These are phyloP conservation scores for Pterulicium gracile DNA, from an alignment of 1,284 basidiomycete genomes.

Conservation along the genomic window DNA sequence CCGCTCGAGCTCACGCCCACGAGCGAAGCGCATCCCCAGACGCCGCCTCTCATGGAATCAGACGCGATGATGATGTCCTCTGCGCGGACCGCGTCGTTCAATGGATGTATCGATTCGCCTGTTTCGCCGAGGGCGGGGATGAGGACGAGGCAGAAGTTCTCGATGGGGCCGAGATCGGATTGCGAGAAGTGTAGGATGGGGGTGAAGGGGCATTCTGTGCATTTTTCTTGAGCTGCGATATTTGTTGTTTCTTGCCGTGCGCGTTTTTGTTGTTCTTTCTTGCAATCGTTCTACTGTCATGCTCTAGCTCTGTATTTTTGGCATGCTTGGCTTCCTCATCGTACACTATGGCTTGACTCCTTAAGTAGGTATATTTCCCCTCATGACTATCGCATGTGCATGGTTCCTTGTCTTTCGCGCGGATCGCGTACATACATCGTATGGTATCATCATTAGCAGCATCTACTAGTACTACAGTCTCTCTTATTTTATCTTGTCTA, in stretches of 20 bases:
- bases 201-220: conserved; percentile 62
- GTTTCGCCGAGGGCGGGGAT: conserved; percentile 15
- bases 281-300: too few relatives aligned
- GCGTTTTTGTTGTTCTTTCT: too few relatives aligned
- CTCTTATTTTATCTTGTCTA: conserved; percentile 58
- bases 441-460: background rate
- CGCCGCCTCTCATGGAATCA: conserved; percentile 4
- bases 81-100: too few relatives aligned
- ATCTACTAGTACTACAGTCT: too few relatives aligned
- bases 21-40: conserved; percentile 5
- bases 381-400: too few relatives aligned
- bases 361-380: too few relatives aligned
- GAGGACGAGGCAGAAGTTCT: conserved; percentile 36
- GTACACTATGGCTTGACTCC: too few relatives aligned
- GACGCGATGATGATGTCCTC: conserved; percentile 15
- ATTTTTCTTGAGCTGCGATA: conserved; percentile 36
- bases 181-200: conserved; percentile 61
- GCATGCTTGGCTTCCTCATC: too few relatives aligned
- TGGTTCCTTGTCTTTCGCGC: too few relatives aligned
- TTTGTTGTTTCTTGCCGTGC: background rate
- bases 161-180: conserved; percentile 64
- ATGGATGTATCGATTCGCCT: conserved; percentile 14
- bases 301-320: too few relatives aligned
- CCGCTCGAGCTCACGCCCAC: conserved; percentile 13
- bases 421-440: background rate